Base-by-base conservation (phyloP, 441 rosid species). In the Gossypium schwendimanii region DNA sequence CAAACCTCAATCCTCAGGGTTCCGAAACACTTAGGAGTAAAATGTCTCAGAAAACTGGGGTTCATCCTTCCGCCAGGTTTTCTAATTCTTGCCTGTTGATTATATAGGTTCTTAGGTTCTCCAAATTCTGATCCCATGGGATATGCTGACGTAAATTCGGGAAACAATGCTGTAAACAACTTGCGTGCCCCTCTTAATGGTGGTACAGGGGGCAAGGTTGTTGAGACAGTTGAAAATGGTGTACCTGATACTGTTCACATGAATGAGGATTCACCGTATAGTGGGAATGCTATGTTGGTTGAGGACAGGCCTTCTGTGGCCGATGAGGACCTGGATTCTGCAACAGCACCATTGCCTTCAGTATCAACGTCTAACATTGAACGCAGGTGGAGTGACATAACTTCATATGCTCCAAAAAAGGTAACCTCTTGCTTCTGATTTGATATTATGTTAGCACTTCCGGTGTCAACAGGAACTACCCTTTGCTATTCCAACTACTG, bases 251-350 rank as follows among this genome's bases (percentile, higher is more conserved):
- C 59, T 71, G 79, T 69, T 72, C 77, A 66, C 52, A 71, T 24
- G 53, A 81, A 67, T 76, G 97, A 87, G 69, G 98, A 92, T 73
- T 95, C 99, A 4, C 99, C 99, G 53, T 92, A 95, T 70, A 68
- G 79, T 69, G 83, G 89, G 71, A 78, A 79, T 28, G 36, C 33
- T 58, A 76, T 78, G 45, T 72, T 81, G 36, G 69, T 62, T 75
- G 92, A 82, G 77, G 94, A 78, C 49, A 83, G 86, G 84, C 88
- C 77, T 47, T 75, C 82, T 57, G 64, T 55, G 1, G 79, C 71
- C 50, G 86, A 87, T 76, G 93, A 78, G 71, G 91, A 86, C 67
- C 57, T 63, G 63, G 95, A 81, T 76, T 60, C 85, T 69, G 81
- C 73, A 55, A 64, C 85, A 70, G 69, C 65, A 41, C 81, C 89